Evolutionary conservation across 73 alveolate genomes (phyloP), one percentile per base, ranked within the genome.

Genomic region (Blepharisma stoltei): DNA sequence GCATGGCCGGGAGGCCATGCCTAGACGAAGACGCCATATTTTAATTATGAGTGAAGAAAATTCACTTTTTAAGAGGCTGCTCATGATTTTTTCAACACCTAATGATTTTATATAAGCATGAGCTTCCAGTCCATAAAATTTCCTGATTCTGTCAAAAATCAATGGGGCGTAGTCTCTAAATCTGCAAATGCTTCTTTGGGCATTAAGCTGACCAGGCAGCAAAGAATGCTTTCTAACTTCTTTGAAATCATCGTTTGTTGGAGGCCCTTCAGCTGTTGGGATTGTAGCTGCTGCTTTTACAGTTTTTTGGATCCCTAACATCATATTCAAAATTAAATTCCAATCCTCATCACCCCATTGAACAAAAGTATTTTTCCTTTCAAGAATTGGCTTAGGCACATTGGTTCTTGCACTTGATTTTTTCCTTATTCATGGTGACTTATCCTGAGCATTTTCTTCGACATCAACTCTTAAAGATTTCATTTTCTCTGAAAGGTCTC

Each of bases 281-380:
- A 69, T 18, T 86, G 96, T 70, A 88, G 76, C 83, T 85, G 90
- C 83, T 43, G 91, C 70, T 41, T 90, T 90, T 54, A 93, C 90
- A 18, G 98, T 95, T 55, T 93, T 88, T 82, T 93, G 91, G 0
- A 93, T 93, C 20, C 98, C 98, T 32, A 93, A 81, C 98, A 93
- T 93, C 78, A 93, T 93, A 67, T 93, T 91, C 68, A 90, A 81
- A 43, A 93, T 95, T 25, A 90, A 55, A 78, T 93, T 93, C 85
- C 94, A 93, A 65, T 90, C 92, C 65, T 90, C 94, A 82, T 93
- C 97, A 21, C 95, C 96, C 44, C 86, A 86, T 69, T 90, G 92
- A 25, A 93, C 85, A 0, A 86, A 41, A 21, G 55, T 37, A 38
- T 81, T 71, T 52, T 79, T 84, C 47, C 71, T 49, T 14, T 67